phyloP scores from a whole-genome alignment of 805 yeast genomes.

The Babjeviella inositovora region DNA sequence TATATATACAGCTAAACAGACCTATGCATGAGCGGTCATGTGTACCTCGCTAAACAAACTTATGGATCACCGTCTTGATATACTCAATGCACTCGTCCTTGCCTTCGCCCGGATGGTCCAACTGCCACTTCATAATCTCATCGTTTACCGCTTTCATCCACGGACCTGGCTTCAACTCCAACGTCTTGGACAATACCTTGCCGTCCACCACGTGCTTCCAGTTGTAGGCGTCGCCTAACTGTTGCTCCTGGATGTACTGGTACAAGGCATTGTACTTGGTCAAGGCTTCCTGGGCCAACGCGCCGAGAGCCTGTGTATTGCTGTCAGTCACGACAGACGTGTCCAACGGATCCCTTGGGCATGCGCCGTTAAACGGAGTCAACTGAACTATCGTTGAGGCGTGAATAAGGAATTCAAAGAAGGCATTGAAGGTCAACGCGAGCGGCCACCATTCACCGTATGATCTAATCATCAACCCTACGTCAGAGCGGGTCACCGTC shows the following conservation, averaged over 20 bases:
- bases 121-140: constrained; percentile 54
- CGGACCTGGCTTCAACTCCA: constrained; percentile 64
- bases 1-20: too few relatives aligned
- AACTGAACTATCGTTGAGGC: not conserved
- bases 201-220: constrained; percentile 67
- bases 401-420: constrained; percentile 11
- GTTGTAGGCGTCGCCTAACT: constrained; percentile 23
- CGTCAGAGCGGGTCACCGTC: constrained; percentile 25
- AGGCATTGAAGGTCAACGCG: constrained; percentile 18
- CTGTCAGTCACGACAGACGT: too few relatives aligned
- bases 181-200: constrained; percentile 34
- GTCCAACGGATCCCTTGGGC: too few relatives aligned
- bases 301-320: too few relatives aligned
- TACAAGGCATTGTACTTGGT: constrained; percentile 5
- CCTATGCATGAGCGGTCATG: too few relatives aligned
- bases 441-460: constrained; percentile 36
- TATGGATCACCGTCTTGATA: constrained; percentile 9
- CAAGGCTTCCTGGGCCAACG: too few relatives aligned
- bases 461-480: constrained; percentile 43
- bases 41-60: constrained; percentile 4
- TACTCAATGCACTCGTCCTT: constrained; percentile 38
- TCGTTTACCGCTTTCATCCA: constrained; percentile 58
- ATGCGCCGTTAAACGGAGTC: too few relatives aligned
- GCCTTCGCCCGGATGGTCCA: constrained; percentile 47
- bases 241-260: constrained; percentile 10